These are phyloP conservation scores for Daldinia decipiens DNA, from an alignment of 495 filamentous ascomycete species.

Conservation along the genomic window DNA sequence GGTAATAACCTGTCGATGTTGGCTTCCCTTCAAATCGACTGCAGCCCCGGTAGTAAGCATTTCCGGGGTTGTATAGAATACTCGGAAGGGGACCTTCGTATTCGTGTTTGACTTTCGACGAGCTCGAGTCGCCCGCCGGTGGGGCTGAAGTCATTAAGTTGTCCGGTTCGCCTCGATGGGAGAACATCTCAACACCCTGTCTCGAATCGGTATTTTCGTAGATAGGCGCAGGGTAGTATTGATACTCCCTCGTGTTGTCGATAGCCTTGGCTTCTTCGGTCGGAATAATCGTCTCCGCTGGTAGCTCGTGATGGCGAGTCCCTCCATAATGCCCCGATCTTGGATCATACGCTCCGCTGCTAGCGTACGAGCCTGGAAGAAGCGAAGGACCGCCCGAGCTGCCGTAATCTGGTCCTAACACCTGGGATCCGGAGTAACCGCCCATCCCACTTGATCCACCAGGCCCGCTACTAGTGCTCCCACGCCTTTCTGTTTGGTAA, in stretches of 20 bases:
- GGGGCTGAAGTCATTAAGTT: slow-evolving; percentile 40
- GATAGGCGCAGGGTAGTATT: slow-evolving; percentile 58
- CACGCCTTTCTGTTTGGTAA: slow-evolving; percentile 84
- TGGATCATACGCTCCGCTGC: slow-evolving; percentile 51
- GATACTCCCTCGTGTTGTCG: slow-evolving; percentile 55
- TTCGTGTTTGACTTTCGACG: slow-evolving; percentile 58
- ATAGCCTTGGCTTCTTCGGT: slow-evolving; percentile 60
- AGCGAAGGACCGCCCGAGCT: slow-evolving; percentile 44
- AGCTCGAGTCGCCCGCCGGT: slow-evolving; percentile 23
- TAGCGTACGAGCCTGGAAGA: slow-evolving; percentile 45
- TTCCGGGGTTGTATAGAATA: slow-evolving; percentile 50
- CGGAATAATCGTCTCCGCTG: slow-evolving; percentile 56
- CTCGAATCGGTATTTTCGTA: slow-evolving; percentile 55
- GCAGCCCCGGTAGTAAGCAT: slow-evolving; percentile 52
- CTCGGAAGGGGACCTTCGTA: slow-evolving; percentile 55
- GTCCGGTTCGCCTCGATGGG: slow-evolving; percentile 53
- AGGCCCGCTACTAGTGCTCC: slow-evolving; percentile 77
- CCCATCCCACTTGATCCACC: slow-evolving; percentile 65
- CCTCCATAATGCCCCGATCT: slow-evolving; percentile 52
- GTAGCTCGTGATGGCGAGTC: slow-evolving; percentile 56
- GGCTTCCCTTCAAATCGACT: slow-evolving; percentile 58
- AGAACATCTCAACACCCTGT: slow-evolving; percentile 57
- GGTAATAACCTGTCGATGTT: slow-evolving; percentile 58
- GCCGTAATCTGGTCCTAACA: slow-evolving; percentile 53
- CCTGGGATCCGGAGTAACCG: slow-evolving; percentile 51